A percentile compares a stretch with the other conserved stretches of the same genome.
Conservation (phyloP, 106 monocot species). For the Allium cepa region DNA sequence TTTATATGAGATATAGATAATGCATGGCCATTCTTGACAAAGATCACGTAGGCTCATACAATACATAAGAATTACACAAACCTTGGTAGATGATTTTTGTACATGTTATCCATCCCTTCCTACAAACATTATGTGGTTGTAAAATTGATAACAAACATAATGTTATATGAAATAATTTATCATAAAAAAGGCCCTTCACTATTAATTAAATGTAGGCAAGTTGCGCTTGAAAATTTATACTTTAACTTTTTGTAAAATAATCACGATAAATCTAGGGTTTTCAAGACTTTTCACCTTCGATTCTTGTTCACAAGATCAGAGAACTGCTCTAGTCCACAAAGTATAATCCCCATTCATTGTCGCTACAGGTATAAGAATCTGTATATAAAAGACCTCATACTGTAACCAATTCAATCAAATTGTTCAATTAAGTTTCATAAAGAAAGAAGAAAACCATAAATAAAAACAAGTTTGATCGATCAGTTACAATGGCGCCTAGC, state of each 20-base stretch:
- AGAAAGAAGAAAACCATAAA: background rate
- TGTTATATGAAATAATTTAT: no score
- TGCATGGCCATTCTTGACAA: no score
- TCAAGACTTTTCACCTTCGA: background rate
- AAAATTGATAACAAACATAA: no score
- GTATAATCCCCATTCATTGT: background rate
- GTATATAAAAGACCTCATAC: background rate
- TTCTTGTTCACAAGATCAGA: constrained; percentile 7
- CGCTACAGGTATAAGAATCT: no score
- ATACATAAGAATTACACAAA: no score
- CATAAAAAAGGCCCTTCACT: no score
- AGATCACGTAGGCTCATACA: no score
- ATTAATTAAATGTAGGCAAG: background rate
- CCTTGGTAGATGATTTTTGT: no score
- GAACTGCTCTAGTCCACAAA: constrained; percentile 1
- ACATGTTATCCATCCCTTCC: no score
- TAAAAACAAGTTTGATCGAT: background rate
- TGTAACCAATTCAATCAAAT: no score
- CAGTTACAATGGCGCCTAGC: background rate
- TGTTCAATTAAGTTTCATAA: no score
- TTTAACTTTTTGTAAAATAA: background rate
- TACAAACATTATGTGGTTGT: background rate
- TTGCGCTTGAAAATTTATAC: background rate
- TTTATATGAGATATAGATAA: no score
- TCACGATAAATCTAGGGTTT: constrained; percentile 8